These are phyloP conservation scores for Trichoderma sp. DNA, from an alignment of 2,329 filamentous ascomycete genomes.

Conservation along the genomic window DNA sequence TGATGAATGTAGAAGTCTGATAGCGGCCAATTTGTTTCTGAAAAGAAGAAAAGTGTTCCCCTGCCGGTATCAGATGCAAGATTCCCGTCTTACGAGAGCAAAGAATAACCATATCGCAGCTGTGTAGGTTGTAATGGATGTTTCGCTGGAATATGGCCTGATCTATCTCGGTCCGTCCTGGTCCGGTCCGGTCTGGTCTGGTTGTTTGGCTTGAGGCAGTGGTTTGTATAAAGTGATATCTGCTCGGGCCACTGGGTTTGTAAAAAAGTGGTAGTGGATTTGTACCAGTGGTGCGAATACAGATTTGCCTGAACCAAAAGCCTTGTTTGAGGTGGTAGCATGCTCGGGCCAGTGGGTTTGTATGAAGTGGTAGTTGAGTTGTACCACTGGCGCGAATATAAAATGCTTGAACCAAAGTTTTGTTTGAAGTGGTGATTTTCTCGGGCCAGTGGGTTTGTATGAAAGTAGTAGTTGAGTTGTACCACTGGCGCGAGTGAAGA, in stretches of 20 bases:
- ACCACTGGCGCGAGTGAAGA: neutral
- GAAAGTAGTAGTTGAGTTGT: neutral
- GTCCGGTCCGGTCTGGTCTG: neutral
- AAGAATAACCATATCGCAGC: neutral
- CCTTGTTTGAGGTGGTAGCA: neutral
- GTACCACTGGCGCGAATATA: too few relatives aligned
- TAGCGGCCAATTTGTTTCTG: neutral
- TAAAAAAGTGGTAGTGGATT: neutral
- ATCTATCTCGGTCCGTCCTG: neutral
- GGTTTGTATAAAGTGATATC: neutral
- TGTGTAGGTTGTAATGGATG: neutral
- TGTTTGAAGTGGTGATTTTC: neutral
- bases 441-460: neutral
- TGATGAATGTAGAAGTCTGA: neutral
- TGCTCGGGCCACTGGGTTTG: neutral
- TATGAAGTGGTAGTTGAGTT: neutral
- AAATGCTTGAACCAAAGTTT: neutral
- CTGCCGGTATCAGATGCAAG: constrained; percentile 1
- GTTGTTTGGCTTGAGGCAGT: neutral
- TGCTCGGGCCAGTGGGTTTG: neutral
- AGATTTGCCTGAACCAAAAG: too few relatives aligned
- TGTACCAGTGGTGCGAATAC: neutral
- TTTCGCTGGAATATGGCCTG: neutral
- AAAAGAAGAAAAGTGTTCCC: neutral
- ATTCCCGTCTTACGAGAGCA: neutral